phyloP scores from a whole-genome alignment of 257 asterid species.

The Cruciata laevipes region DNA sequence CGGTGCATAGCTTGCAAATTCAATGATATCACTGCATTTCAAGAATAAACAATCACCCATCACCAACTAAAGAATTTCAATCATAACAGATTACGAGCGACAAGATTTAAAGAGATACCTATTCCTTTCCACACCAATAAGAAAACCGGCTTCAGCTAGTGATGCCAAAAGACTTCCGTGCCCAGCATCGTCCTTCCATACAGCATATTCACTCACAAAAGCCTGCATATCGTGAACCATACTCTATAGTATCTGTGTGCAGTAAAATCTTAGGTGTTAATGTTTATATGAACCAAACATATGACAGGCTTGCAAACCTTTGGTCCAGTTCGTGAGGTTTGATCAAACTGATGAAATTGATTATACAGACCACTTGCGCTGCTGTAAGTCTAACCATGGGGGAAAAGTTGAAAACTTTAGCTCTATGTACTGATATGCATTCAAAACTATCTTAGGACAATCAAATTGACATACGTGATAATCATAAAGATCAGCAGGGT shows the following conservation, averaged over 20 bases:
- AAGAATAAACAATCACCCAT: neutral
- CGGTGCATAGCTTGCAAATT: constrained; percentile 96
- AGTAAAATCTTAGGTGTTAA: neutral
- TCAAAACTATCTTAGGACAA: neutral
- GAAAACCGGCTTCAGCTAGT: constrained; percentile 87
- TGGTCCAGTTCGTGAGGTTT: constrained; percentile 64
- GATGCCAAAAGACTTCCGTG: constrained; percentile 87
- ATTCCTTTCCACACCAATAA: constrained; percentile 80
- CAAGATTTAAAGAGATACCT: constrained; percentile 35
- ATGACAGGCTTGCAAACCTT: constrained; percentile 45
- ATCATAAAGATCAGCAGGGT: constrained; percentile 88
- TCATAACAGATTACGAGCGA: constrained; percentile 1
- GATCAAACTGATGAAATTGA: constrained; percentile 44
- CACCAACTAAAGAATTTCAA: neutral
- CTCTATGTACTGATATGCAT: neutral
- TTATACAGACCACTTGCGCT: constrained; percentile 49
- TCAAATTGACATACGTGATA: constrained; percentile 49
- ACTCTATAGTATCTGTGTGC: neutral
- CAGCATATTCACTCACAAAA: constrained; percentile 97
- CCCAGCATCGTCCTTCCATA: constrained; percentile 75
- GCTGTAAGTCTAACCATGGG: constrained; percentile 55
- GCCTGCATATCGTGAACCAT: constrained; percentile 42
- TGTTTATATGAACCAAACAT: neutral
- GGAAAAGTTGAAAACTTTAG: neutral
- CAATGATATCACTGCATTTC: constrained; percentile 58